Conservation (phyloP, 148 eudicot genomes). For the Fagopyrum tataricum region DNA sequence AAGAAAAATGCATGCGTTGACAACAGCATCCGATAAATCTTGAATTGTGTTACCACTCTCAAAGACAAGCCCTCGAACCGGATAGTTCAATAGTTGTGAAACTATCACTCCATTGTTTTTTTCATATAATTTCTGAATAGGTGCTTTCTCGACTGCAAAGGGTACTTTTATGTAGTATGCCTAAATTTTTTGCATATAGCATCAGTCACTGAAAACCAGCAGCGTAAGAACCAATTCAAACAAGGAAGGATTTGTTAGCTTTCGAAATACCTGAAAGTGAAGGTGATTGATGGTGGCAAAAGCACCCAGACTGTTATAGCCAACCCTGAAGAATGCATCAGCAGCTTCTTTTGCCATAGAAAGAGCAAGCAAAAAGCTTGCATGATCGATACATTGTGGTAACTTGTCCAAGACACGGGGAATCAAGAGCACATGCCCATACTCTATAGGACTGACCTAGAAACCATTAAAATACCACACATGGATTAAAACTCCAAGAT, state of each 20-base stretch:
- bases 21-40: constrained; percentile 51
- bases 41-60: constrained; percentile 61
- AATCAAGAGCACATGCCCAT: constrained; percentile 78
- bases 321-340: constrained; percentile 66
- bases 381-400: constrained; percentile 66
- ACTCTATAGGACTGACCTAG: constrained; percentile 89
- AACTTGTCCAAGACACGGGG: constrained; percentile 63
- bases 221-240: not conserved
- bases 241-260: not conserved
- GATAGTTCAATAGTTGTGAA: constrained; percentile 57
- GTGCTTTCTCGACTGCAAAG: constrained; percentile 70
- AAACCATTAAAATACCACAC: constrained; percentile 1
- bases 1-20: constrained; percentile 61
- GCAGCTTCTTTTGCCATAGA: constrained; percentile 64
- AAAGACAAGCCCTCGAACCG: constrained; percentile 68
- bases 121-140: constrained; percentile 33
- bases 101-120: constrained; percentile 45
- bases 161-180: constrained; percentile 68
- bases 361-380: constrained; percentile 65
- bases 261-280: constrained; percentile 52
- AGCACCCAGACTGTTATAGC: constrained; percentile 87
- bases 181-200: constrained; percentile 21
- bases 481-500: not conserved
- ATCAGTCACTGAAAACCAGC: not conserved
- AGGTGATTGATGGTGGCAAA: constrained; percentile 90